phyloP scores from a whole-genome alignment of 768 basidiomycete genomes.

The Cubamyces sp. region DNA sequence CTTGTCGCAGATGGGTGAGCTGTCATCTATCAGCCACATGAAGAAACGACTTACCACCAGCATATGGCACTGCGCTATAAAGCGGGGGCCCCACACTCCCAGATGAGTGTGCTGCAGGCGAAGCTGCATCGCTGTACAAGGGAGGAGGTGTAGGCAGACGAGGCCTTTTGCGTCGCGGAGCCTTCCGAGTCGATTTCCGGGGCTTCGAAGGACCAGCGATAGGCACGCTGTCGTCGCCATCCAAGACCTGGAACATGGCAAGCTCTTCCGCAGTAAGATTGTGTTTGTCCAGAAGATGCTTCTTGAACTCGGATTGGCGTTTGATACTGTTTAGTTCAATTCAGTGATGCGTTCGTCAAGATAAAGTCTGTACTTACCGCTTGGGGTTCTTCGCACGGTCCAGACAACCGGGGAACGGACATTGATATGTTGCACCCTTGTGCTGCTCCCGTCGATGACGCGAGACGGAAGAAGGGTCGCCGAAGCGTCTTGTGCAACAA shows the following conservation, averaged over 20 bases:
- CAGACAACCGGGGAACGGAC: slow-evolving; percentile 48
- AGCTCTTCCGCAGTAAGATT: not conserved
- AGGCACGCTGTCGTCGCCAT: not conserved
- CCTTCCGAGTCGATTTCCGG: not conserved
- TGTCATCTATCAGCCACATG: not conserved
- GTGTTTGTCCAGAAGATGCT: not conserved
- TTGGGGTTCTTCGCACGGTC: slow-evolving; percentile 36
- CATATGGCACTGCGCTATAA: not conserved
- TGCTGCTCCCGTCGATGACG: slow-evolving; percentile 25
- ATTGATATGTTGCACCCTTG: slow-evolving; percentile 30
- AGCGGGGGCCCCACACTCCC: not conserved
- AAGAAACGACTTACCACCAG: not conserved
- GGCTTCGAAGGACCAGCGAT: not conserved
- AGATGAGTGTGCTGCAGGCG: not conserved
- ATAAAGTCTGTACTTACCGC: not conserved
- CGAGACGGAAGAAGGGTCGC: slow-evolving; percentile 18
- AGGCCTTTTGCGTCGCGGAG: not conserved
- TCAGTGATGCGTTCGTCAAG: not conserved
- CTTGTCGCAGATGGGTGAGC: not conserved
- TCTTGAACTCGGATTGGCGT: slow-evolving; percentile 46
- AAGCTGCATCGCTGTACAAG: not conserved
- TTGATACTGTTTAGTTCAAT: slow-evolving; percentile 52
- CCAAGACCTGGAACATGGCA: not conserved
- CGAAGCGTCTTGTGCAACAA: not conserved
- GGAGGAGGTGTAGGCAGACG: not conserved